Base-by-base conservation (phyloP, 768 basidiomycete species). In the Pisolithus orientalis region DNA sequence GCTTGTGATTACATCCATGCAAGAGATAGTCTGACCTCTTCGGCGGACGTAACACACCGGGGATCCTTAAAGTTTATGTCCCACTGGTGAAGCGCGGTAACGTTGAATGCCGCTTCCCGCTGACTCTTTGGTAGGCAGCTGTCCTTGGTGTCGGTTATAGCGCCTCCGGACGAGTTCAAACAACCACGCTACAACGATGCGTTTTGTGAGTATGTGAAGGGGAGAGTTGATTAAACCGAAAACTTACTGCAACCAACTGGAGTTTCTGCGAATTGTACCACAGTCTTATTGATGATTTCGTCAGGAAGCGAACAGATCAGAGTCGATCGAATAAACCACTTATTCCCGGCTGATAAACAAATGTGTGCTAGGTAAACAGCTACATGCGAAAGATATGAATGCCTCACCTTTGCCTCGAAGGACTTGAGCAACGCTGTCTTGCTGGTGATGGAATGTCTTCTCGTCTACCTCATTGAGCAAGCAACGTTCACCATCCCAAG, bases 81-180 rank as follows among this genome's bases (percentile, higher is more conserved):
- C 93, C 93, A 95, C 64, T 95, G 93, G 66, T 94, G 93, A 25
- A 94, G 74, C 16, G 93, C 92, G 3, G 90, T 87, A 50, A 95
- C 82, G 2, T 88, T 93, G 70, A 92, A 95, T 8, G 79, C 65
- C 1, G 89, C 86, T 65, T 91, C 78, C 45, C 93, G 83, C 61
- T 91, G 88, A 10, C 78, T 75, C 63, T 84, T 83, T 3, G 91
- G 90, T 13, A 92, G 68, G 58, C 87, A 90, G 11, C 75, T 83
- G 57, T 85, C 76, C 51, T 88, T 84, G 53, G 79, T 81, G 63
- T 93, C 90, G 0, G 68, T 65, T 39, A 90, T 78, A 1, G 88
- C 88, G 16, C 90, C 90, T 2, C 88, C 93, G 0, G 87, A n/a
- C 87, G 39, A 93, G 78, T 67, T 96, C 93, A 65, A 95, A 94